Percentiles rank a stretch among this genome's conserved stretches.
Conservation (phyloP, 148 eudicot genomes). For the Chenopodium suecicum region DNA sequence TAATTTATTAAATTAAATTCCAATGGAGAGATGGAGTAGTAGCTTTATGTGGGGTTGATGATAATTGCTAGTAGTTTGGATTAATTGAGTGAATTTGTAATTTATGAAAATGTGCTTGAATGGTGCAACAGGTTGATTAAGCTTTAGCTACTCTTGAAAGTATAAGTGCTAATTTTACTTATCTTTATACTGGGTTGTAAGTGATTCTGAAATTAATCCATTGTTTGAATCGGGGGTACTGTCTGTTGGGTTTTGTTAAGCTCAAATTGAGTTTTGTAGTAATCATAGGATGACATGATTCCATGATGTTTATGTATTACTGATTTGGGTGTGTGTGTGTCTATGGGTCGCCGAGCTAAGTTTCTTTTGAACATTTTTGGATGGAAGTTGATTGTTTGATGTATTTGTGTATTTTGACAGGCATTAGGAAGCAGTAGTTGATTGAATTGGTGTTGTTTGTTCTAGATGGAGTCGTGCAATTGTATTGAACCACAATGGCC, state of each 20-base stretch:
- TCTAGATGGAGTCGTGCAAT: conserved; percentile 72
- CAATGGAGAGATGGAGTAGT: too few species aligned
- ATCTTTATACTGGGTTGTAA: neutral
- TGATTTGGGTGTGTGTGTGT: neutral
- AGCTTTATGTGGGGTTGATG: neutral
- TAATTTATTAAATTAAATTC: too few species aligned
- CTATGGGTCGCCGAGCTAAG: neutral
- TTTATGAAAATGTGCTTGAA: neutral
- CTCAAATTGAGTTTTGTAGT: neutral
- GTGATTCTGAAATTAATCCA: neutral
- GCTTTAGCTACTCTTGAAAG: neutral
- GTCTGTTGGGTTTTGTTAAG: neutral
- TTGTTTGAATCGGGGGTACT: neutral
- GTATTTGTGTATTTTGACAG: conserved; percentile 29
- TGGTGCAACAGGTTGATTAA: neutral
- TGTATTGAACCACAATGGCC: conserved; percentile 94
- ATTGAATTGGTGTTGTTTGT: conserved; percentile 14
- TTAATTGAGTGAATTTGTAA: neutral
- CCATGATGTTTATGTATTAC: neutral
- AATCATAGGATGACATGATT: neutral
- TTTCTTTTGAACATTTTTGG: neutral
- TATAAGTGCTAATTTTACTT: neutral
- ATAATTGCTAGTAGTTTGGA: neutral
- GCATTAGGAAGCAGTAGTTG: conserved; percentile 29
- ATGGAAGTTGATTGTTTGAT: conserved; percentile 1